Percentiles rank a stretch among this genome's conserved stretches.
Evolutionary conservation across 768 basidiomycete species (phyloP).

Genomic region (Boletus sensibilis): DNA sequence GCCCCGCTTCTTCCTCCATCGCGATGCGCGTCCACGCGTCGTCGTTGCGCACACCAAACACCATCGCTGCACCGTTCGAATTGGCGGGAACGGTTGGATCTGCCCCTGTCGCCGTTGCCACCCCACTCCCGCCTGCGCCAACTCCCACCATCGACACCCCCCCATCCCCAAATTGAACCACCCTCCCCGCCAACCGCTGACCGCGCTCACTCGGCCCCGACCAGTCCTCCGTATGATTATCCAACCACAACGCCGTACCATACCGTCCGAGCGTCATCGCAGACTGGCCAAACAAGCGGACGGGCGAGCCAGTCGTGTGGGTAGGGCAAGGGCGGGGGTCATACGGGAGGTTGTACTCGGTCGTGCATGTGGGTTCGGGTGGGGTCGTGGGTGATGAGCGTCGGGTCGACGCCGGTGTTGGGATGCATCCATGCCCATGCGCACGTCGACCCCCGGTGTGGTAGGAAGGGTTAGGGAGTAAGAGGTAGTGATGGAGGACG

Average conservation of each 20-base stretch:
- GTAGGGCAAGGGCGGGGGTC: conserved; percentile 34
- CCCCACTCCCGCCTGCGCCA: background rate
- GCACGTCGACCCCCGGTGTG: background rate
- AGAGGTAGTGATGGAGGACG: conserved; percentile 58
- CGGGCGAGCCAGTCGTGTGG: conserved; percentile 50
- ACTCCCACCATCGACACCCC: background rate
- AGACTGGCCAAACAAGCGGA: conserved; percentile 55
- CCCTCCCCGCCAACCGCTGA: conserved; percentile 56
- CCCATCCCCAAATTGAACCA: background rate
- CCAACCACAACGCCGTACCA: conserved; percentile 67
- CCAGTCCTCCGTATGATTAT: conserved; percentile 57
- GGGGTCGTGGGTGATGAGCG: background rate
- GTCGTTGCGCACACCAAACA: conserved; percentile 45
- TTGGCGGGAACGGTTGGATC: background rate
- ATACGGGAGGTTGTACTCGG: conserved; percentile 46
- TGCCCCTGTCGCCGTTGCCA: background rate
- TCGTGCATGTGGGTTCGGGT: background rate
- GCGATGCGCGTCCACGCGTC: conserved; percentile 49
- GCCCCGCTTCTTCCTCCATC: conserved; percentile 39
- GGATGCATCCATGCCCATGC: background rate
- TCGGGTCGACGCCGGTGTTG: background rate
- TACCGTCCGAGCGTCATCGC: conserved; percentile 54
- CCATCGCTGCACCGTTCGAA: conserved; percentile 26
- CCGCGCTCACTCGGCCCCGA: conserved; percentile 46
- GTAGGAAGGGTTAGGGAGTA: conserved; percentile 46